Evolutionary conservation across 345 rosid species (phyloP).

Genomic region (Pistacia integerrima): DNA sequence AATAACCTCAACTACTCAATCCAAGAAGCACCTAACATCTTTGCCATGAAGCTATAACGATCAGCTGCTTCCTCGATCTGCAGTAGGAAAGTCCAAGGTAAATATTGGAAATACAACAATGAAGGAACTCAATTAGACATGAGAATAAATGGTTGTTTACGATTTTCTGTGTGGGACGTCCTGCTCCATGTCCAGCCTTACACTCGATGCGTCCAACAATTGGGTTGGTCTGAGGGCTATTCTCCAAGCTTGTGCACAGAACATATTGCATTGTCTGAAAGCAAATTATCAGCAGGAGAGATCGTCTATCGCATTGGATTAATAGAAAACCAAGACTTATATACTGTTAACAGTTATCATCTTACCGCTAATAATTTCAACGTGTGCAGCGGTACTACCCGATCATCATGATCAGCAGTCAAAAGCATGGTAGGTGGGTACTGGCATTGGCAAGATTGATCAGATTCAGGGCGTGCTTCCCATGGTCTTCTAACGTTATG

Average conservation of each 20-base stretch:
- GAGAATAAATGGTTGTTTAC: constrained; percentile 34
- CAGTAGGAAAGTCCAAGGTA: not conserved
- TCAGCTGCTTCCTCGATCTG: constrained; percentile 93
- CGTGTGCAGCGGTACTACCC: constrained; percentile 87
- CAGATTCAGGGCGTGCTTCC: constrained; percentile 46
- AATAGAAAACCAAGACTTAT: not conserved
- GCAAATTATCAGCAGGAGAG: not conserved
- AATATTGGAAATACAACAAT: not conserved
- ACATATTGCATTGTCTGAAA: constrained; percentile 85
- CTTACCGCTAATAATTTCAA: constrained; percentile 87
- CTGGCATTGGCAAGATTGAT: constrained; percentile 43
- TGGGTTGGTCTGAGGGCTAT: constrained; percentile 85
- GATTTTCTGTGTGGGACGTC: constrained; percentile 83
- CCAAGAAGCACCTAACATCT: constrained; percentile 74
- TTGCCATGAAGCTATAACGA: constrained; percentile 82
- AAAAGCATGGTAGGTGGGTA: constrained; percentile 87
- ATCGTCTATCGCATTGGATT: not conserved
- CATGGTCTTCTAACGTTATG: constrained; percentile 96
- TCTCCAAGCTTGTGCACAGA: constrained; percentile 66
- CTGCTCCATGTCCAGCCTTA: constrained; percentile 95
- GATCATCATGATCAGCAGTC: constrained; percentile 97
- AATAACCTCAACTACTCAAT: constrained; percentile 36
- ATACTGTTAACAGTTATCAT: not conserved
- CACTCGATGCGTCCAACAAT: constrained; percentile 83
- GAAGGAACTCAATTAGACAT: not conserved